Percentiles rank a stretch among this genome's conserved stretches.
These are phyloP conservation scores for Wickerhamomyces strasburgensis DNA, from an alignment of 805 yeast genomes.

Conservation along the genomic window DNA sequence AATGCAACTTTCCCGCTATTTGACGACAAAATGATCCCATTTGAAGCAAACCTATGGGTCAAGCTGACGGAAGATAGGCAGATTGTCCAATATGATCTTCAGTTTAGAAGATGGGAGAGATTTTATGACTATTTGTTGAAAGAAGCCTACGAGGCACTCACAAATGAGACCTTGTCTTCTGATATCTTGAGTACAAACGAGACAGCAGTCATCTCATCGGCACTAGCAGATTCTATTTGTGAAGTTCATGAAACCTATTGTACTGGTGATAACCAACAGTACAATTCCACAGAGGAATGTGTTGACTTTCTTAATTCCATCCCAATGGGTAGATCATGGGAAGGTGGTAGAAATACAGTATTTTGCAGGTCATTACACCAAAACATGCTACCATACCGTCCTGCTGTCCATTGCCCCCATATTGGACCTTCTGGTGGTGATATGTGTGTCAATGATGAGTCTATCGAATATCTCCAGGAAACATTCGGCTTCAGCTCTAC, in stretches of 20 bases:
- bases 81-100: slow-evolving; percentile 18
- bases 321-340: slow-evolving; percentile 19
- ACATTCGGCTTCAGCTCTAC: slow-evolving; percentile 2
- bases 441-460: slow-evolving; percentile 22
- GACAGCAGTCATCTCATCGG: not conserved
- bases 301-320: slow-evolving; percentile 5
- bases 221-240: slow-evolving; percentile 19
- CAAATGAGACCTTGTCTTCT: not conserved
- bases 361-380: slow-evolving; percentile 25
- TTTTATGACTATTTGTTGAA: slow-evolving; percentile 10
- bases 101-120: slow-evolving; percentile 17
- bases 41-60: slow-evolving; percentile 14
- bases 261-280: slow-evolving; percentile 17
- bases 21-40: slow-evolving; percentile 12
- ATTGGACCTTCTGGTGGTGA: slow-evolving; percentile 25
- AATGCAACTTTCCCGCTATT: slow-evolving; percentile 13
- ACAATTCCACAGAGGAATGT: slow-evolving; percentile 13
- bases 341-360: slow-evolving; percentile 25
- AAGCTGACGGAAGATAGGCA: slow-evolving; percentile 9
- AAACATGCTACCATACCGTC: slow-evolving; percentile 22
- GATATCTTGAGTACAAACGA: not conserved
- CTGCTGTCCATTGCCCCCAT: slow-evolving; percentile 23
- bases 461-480: slow-evolving; percentile 9
- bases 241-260: slow-evolving; percentile 17
- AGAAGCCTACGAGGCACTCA: slow-evolving; percentile 6